Percentiles rank a stretch among this genome's conserved stretches.
These are phyloP conservation scores for Ophiostoma quercus DNA, from an alignment of 2,329 filamentous ascomycete species.

Conservation along the genomic window DNA sequence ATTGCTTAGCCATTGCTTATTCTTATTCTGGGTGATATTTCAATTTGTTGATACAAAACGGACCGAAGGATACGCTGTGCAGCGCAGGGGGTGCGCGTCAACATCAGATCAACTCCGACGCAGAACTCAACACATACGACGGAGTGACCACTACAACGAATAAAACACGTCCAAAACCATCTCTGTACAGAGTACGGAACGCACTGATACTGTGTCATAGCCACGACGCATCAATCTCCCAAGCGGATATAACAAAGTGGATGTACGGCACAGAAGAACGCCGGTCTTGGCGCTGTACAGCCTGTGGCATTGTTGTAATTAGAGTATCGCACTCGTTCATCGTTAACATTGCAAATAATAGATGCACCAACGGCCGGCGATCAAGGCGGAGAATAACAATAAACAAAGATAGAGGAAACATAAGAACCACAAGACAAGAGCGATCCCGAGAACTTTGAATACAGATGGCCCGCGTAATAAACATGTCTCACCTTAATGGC, in stretches of 20 bases:
- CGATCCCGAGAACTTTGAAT: background rate
- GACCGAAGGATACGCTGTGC: background rate
- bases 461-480: background rate
- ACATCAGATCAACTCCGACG: background rate
- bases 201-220: background rate
- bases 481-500: background rate
- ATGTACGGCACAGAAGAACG: conserved; percentile 3
- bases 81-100: conserved; percentile 10
- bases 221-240: conserved; percentile 8
- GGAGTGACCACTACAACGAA: background rate
- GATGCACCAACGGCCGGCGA: background rate
- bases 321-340: background rate
- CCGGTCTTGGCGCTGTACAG: background rate
- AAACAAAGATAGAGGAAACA: background rate
- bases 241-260: conserved; percentile 10
- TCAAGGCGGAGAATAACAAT: background rate
- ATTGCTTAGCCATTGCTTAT: too few species aligned
- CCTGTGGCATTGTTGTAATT: background rate
- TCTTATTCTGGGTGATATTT: background rate
- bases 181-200: background rate
- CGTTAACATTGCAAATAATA: background rate
- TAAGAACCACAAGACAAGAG: background rate
- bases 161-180: background rate
- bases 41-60: conserved; percentile 6
- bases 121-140: too few species aligned